Evolutionary conservation across 2,329 filamentous ascomycete species (phyloP).

Genomic region (Ophiostoma ulmi): DNA sequence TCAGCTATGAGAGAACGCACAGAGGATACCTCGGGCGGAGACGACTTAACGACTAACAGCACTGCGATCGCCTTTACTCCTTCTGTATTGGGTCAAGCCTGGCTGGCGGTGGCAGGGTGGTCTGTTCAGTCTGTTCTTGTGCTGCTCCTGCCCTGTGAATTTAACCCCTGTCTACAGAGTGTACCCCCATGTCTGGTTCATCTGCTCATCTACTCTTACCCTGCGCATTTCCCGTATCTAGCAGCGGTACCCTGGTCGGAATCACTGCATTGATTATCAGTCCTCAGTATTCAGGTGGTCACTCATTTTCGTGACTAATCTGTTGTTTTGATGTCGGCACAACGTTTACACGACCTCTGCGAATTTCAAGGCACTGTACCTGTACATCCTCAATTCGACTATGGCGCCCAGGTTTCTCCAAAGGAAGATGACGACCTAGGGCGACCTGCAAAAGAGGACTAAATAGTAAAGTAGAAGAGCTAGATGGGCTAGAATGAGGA

Average conservation of each 20-base stretch:
- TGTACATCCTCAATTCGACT: neutral
- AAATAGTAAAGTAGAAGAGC: neutral
- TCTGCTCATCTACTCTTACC: slow-evolving; percentile 1
- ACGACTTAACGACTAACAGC: neutral
- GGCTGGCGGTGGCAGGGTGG: neutral
- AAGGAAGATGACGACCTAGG: neutral
- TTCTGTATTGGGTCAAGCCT: neutral
- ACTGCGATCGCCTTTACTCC: neutral
- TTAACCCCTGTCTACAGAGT: neutral
- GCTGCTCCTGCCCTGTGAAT: neutral
- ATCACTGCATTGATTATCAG: neutral
- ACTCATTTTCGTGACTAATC: neutral
- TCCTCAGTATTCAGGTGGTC: neutral
- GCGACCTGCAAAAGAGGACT: neutral
- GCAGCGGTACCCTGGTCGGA: slow-evolving; percentile 4
- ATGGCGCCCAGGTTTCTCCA: neutral
- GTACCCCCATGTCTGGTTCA: slow-evolving; percentile 10
- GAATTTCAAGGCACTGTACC: neutral
- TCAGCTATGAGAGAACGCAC: neutral
- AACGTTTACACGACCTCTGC: neutral
- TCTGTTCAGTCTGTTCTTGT: neutral
- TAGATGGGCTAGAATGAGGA: neutral
- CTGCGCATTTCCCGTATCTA: slow-evolving; percentile 8
- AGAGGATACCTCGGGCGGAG: no score
- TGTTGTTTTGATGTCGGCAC: neutral